Conservation (phyloP, 768 basidiomycete species). For the Ephemerocybe angulata region DNA sequence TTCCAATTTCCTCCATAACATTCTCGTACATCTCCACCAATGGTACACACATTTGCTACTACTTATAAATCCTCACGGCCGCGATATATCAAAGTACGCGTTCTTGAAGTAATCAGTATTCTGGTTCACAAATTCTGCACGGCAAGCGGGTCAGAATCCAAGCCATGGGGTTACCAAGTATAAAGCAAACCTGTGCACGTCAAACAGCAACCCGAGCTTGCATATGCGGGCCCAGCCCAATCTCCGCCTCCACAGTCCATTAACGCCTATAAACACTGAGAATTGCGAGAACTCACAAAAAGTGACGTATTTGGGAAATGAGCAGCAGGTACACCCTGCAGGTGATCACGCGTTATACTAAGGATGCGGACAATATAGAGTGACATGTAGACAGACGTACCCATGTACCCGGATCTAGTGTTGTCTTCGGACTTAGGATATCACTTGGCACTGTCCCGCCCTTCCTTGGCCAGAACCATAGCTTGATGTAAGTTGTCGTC, state of each 20-base stretch:
- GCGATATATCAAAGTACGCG: slow-evolving; percentile 69
- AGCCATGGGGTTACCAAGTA: background rate
- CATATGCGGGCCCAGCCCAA: slow-evolving; percentile 55
- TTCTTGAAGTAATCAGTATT: slow-evolving; percentile 57
- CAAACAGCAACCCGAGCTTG: slow-evolving; percentile 47
- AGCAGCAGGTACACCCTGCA: slow-evolving; percentile 51
- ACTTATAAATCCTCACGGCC: slow-evolving; percentile 40
- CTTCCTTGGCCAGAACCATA: slow-evolving; percentile 71
- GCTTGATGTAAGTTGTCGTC: slow-evolving; percentile 50
- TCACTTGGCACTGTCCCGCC: slow-evolving; percentile 44
- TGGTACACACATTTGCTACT: too few relatives aligned
- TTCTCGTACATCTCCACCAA: too few relatives aligned
- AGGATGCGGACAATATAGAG: background rate
- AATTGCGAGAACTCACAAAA: background rate
- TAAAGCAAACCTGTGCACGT: slow-evolving; percentile 49
- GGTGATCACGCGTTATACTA: too few relatives aligned
- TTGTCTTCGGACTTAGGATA: slow-evolving; percentile 35
- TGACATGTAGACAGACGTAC: slow-evolving; percentile 26
- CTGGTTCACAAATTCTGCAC: slow-evolving; percentile 53
- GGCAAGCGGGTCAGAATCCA: background rate
- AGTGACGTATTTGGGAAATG: slow-evolving; percentile 50
- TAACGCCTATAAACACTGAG: too few relatives aligned
- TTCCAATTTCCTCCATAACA: too few relatives aligned
- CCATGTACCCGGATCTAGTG: slow-evolving; percentile 49
- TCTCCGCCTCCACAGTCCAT: slow-evolving; percentile 37